A percentile compares a stretch with the other conserved stretches of the same genome.
Conservation (phyloP, 306 rosid genomes). For the Vigna trinervia region DNA sequence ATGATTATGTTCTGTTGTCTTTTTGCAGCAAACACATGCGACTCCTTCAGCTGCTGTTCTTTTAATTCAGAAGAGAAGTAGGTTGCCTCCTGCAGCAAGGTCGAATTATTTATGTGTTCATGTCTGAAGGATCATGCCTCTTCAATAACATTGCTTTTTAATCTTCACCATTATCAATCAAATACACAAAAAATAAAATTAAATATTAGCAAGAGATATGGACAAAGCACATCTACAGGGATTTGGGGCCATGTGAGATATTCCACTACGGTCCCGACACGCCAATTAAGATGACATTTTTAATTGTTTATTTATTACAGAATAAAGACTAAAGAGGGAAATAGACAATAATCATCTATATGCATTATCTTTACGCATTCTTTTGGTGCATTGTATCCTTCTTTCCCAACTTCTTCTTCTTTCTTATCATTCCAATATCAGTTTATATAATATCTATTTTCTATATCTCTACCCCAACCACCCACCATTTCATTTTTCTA, state of each 20-base stretch:
- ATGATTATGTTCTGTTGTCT: conserved; percentile 43
- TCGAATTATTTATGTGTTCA: conserved; percentile 66
- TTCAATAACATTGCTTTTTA: conserved; percentile 36
- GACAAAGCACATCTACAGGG: conserved; percentile 50
- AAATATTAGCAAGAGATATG: conserved; percentile 11
- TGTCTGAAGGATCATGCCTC: conserved; percentile 79
- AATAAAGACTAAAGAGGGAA: conserved; percentile 51
- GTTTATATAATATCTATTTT: conserved; percentile 36
- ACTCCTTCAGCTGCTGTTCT: conserved; percentile 8
- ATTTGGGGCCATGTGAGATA: conserved; percentile 61
- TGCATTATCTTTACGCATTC: conserved; percentile 41
- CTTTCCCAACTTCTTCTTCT: conserved; percentile 52
- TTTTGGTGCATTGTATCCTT: conserved; percentile 61
- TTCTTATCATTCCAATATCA: conserved; percentile 50
- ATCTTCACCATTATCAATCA: neutral
- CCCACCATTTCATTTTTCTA: conserved; percentile 23
- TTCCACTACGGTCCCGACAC: conserved; percentile 70
- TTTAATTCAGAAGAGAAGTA: conserved; percentile 38
- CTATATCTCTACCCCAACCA: conserved; percentile 25
- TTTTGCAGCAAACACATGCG: conserved; percentile 21
- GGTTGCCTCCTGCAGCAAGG: conserved; percentile 82
- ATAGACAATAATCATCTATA: conserved; percentile 29
- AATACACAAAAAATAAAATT: neutral
- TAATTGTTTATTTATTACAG: conserved; percentile 33
- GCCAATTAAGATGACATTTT: conserved; percentile 46